phyloP scores from a whole-genome alignment of 768 basidiomycete genomes.

The Auricularia sp. region DNA sequence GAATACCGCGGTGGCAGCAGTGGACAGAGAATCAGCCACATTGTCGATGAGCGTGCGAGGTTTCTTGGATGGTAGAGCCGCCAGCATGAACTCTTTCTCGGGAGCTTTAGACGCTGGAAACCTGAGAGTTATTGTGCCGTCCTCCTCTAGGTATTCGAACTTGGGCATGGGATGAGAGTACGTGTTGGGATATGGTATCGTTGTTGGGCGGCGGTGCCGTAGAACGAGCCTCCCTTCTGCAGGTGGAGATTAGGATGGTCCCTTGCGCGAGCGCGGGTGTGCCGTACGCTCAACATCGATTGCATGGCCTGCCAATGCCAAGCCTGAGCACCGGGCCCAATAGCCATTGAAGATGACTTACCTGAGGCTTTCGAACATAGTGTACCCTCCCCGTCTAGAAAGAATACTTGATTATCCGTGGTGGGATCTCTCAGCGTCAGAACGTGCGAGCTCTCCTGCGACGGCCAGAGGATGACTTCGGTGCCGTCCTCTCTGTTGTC shows the following conservation, averaged over 20 bases:
- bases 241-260: background rate
- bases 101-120: background rate
- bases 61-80: background rate
- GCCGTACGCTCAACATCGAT: slow-evolving; percentile 61
- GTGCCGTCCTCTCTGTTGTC: slow-evolving; percentile 51
- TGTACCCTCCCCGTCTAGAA: slow-evolving; percentile 66
- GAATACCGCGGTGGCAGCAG: background rate
- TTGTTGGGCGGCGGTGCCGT: slow-evolving; percentile 66
- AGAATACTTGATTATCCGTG: slow-evolving; percentile 76
- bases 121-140: background rate
- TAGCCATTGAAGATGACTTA: background rate
- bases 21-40: background rate
- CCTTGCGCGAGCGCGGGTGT: slow-evolving; percentile 1
- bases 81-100: background rate
- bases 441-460: slow-evolving; percentile 66
- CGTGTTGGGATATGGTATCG: slow-evolving; percentile 65
- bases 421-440: slow-evolving; percentile 36
- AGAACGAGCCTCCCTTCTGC: slow-evolving; percentile 57
- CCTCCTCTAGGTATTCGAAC: background rate
- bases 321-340: background rate
- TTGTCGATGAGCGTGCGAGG: background rate
- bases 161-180: slow-evolving; percentile 42
- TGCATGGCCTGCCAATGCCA: slow-evolving; percentile 46
- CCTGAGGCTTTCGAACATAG: slow-evolving; percentile 61
- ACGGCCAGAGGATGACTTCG: slow-evolving; percentile 54